Conservation (phyloP, 257 asterid species). For the Hygrophila difformis region DNA sequence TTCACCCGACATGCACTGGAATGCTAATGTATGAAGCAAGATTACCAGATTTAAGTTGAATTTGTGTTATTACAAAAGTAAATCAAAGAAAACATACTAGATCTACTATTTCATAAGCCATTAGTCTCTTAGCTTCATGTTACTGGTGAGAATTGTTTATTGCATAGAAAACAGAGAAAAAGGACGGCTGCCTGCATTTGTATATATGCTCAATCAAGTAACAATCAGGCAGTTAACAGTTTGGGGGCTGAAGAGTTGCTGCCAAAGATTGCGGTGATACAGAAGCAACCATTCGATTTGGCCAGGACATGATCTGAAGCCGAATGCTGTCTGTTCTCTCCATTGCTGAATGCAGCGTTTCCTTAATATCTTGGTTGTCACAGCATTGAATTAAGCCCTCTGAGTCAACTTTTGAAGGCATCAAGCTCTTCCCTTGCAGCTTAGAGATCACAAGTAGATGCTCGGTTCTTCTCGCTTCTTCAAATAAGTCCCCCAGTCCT, state of each 20-base stretch:
- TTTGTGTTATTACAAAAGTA: too few relatives aligned
- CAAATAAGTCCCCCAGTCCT: constrained; percentile 29
- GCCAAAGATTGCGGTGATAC: constrained; percentile 14
- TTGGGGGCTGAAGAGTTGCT: constrained; percentile 38
- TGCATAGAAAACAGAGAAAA: too few relatives aligned
- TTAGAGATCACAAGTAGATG: constrained; percentile 38
- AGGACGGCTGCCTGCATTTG: too few relatives aligned
- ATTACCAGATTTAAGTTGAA: too few relatives aligned
- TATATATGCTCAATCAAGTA: too few relatives aligned
- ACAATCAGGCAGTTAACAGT: not conserved
- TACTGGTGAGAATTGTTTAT: too few relatives aligned
- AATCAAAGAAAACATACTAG: too few relatives aligned
- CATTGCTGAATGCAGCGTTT: constrained; percentile 25
- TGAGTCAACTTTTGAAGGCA: constrained; percentile 39
- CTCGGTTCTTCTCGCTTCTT: constrained; percentile 26
- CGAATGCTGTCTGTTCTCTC: constrained; percentile 29
- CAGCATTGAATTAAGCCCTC: constrained; percentile 42
- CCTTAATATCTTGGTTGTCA: constrained; percentile 35
- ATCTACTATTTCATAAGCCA: too few relatives aligned
- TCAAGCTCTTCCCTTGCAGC: constrained; percentile 46
- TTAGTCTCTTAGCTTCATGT: too few relatives aligned
- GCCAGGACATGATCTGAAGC: constrained; percentile 45
- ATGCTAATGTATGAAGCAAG: too few relatives aligned
- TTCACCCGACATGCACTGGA: too few relatives aligned
- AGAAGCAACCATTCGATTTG: constrained; percentile 20